Conservation (phyloP, 257 asterid genomes). For the Solanum lycopersicoides region DNA sequence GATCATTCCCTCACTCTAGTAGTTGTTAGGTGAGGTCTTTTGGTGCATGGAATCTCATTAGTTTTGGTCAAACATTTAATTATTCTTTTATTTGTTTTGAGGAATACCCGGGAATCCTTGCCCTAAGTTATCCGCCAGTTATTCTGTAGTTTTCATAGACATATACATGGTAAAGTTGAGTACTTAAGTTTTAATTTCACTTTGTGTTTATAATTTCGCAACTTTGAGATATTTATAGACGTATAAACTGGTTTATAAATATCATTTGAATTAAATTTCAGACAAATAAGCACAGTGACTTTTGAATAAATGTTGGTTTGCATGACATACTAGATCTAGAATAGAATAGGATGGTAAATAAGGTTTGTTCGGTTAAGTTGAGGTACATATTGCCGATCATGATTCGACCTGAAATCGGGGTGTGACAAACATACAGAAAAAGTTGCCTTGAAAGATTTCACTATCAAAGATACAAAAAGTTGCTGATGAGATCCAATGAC, state of each 20-base stretch:
- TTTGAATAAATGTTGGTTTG: background rate
- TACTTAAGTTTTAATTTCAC: background rate
- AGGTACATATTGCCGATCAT: background rate
- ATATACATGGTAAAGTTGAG: background rate
- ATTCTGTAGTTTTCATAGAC: background rate
- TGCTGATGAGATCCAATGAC: slow-evolving; percentile 8
- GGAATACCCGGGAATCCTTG: background rate
- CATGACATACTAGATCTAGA: background rate
- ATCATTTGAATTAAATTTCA: background rate
- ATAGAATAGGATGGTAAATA: background rate
- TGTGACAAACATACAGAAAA: background rate
- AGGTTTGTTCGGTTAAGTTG: background rate
- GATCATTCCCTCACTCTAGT: background rate
- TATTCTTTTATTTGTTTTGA: background rate
- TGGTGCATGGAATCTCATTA: background rate
- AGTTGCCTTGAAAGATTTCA: background rate
- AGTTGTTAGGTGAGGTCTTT: background rate
- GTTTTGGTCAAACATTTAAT: background rate
- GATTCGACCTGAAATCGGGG: background rate
- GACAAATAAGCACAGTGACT: background rate
- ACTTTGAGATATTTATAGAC: background rate
- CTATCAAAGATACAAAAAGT: background rate
- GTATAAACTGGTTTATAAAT: background rate
- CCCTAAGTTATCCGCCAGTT: background rate
- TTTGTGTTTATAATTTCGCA: background rate